Base-by-base conservation (phyloP, 805 yeast genomes). In the Cyberlindnera lachancei region DNA sequence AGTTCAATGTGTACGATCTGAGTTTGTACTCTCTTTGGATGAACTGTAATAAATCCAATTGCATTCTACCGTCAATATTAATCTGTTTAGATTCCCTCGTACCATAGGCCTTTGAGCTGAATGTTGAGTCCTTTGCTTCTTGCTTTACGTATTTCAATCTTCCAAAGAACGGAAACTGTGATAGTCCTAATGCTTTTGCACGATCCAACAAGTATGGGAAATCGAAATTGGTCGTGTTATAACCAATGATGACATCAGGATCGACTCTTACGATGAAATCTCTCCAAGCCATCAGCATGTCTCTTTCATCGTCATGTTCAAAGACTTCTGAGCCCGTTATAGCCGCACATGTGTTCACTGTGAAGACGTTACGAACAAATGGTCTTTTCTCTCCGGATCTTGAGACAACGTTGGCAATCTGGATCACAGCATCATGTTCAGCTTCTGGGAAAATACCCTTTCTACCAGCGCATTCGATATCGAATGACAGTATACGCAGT, bases 381-480 rank as follows among this genome's bases (percentile, higher is more conserved):
- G 98, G 98, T 31, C 76, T 73, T n/a, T 68, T 42, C 23, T 80
- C 87, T 29, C 98, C 96, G 31, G 79, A 78, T 31, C 74, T 65
- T 48, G 85, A 79, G 3, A 90, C 94, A 18, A 92, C 96, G 51
- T 86, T 90, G 6, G 98, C 98, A 41, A 92, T 94, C 59, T 94
- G 98, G 52, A 92, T 92, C 8, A 92, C 95, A 0, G 96, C 82
- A 61, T 92, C 99, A 29, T 75, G 70, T 40, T 82, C 82, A 2
- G 99, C 80, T 52, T 92, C 98, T 1, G 99, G 98, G 56, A 92
- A 92, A 10, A 92, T 72, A 33, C 98, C 98, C 43, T 85, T 82
- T 58, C 99, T 75, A 27, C 98, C 98, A 4, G 98, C 92, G 70
- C 99, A 92, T 59, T 92, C 99, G 40, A 92, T 92, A 67, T 92